A percentile compares a stretch with the other conserved stretches of the same genome.
These are phyloP conservation scores for Fraxinus ornus DNA, from an alignment of 305 asterid genomes.

Conservation along the genomic window DNA sequence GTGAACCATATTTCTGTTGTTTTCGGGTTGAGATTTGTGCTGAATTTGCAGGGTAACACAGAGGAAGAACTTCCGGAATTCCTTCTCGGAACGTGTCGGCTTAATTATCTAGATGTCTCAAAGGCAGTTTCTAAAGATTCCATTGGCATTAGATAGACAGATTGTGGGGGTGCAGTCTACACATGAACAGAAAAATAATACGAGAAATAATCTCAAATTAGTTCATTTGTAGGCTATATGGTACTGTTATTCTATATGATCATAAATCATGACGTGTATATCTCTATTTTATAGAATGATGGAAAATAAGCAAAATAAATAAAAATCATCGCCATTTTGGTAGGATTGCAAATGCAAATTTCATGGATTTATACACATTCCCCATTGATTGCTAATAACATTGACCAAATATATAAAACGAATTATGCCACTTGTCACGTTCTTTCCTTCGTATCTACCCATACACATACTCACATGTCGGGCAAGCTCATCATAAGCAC, in stretches of 20 bases:
- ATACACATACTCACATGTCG: neutral
- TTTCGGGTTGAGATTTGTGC: neutral
- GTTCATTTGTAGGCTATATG: neutral
- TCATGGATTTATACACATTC: neutral
- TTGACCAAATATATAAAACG: neutral
- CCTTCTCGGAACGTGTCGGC: constrained; percentile 82
- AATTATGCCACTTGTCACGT: neutral
- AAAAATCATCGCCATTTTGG: neutral
- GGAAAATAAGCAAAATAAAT: neutral
- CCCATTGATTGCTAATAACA: neutral
- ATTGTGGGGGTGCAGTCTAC: neutral
- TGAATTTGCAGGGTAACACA: constrained; percentile 58
- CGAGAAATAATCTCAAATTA: constrained; percentile 10
- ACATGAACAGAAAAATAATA: constrained; percentile 3
- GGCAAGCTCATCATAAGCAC: neutral
- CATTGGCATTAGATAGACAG: constrained; percentile 25
- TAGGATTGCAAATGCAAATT: neutral
- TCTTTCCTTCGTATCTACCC: neutral
- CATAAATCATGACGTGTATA: neutral
- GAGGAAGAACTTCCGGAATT: constrained; percentile 81
- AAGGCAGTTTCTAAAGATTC: constrained; percentile 50
- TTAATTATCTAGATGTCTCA: constrained; percentile 73
- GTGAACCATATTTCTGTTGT: neutral
- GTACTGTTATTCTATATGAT: neutral
- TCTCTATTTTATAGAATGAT: neutral